A percentile compares a stretch with the other conserved stretches of the same genome.
These are phyloP conservation scores for Colletotrichum phormii DNA, from an alignment of 2,329 filamentous ascomycete species.

Conservation along the genomic window DNA sequence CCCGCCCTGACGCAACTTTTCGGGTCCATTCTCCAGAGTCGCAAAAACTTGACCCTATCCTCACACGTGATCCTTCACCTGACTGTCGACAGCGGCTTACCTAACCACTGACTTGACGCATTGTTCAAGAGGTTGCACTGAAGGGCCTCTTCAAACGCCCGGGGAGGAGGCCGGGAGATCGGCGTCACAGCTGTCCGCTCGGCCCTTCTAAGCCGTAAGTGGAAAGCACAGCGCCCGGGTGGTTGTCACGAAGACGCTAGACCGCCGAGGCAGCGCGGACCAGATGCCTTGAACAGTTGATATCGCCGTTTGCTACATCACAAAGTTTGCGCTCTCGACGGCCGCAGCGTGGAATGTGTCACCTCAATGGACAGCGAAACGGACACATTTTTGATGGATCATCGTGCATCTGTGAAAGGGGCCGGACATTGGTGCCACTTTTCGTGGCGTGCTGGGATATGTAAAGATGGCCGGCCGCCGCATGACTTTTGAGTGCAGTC, in stretches of 20 bases:
- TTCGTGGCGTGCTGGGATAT: constrained; percentile 20
- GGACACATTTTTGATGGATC: constrained; percentile 1
- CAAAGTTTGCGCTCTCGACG: constrained; percentile 24
- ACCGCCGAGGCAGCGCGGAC: constrained; percentile 28
- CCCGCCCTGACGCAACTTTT: constrained; percentile 14
- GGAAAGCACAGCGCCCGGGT: constrained; percentile 30
- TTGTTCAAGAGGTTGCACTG: constrained; percentile 13
- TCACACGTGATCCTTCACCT: background rate
- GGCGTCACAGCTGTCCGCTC: constrained; percentile 32
- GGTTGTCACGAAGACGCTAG: constrained; percentile 18
- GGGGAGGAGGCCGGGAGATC: constrained; percentile 24
- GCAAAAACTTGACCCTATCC: background rate
- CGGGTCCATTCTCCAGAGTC: background rate
- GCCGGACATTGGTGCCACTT: constrained; percentile 21
- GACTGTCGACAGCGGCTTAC: background rate
- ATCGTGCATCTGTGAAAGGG: constrained; percentile 10
- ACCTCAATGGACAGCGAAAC: constrained; percentile 28
- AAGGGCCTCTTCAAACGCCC: constrained; percentile 13
- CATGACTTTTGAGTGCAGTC: constrained; percentile 12
- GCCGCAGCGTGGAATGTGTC: constrained; percentile 22
- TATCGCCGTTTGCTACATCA: constrained; percentile 31
- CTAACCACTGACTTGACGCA: background rate
- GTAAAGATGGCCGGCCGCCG: constrained; percentile 15
- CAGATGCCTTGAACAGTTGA: constrained; percentile 29
- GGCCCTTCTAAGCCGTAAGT: constrained; percentile 23